Evolutionary conservation across 192 early-diverging fungal species (phyloP), one percentile per base, ranked within the genome.

Genomic region (Entomortierella chlamydospora): DNA sequence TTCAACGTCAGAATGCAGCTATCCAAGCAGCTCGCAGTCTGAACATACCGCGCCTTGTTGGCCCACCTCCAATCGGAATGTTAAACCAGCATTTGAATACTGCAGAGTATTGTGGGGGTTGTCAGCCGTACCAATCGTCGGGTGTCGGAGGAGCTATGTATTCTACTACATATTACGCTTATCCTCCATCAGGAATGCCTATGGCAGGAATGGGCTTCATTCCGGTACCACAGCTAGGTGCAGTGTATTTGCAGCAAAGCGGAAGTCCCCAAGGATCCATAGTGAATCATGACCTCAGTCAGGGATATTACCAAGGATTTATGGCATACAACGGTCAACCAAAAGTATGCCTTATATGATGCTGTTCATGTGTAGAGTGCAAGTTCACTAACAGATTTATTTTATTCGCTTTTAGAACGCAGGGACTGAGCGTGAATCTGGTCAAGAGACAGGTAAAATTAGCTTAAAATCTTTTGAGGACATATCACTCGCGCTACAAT

Each of bases 1-100:
- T 52, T 2, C 65, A 77, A 20, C 64, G 65, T 15, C 73, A 77
- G 15, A 67, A 57, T 22, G 64, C 45, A 17, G 73, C 73, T 0
- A 61, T 61, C 10, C 58, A 68, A 28, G 65, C 73, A 4, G 47
- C 73, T 5, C 59, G 60, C 15, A 39, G 26, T 30, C 47, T 77
- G 8, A 39, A 60, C 43, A 53, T 47, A 15, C 54, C 57, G 12
- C 67, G 39, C 31, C n/a, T 57, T 31, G 25, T 30, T 12, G 45
- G 45, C 13, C 49, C 34, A 1, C 49, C 57, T 9, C 28, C 29
- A 20, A 56, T 57, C 22, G 53, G 31, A n/a, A 43, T 54, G 52
- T 39, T 53, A 13, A 26, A 34, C 4, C 64, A 53, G 25, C 23
- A 6, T n/a, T 28, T 39, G 22, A 17, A 54, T 41, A 7, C 33